Base-by-base conservation (phyloP, 108 stramenopile genomes). In the Aurantiochytrium sp. region DNA sequence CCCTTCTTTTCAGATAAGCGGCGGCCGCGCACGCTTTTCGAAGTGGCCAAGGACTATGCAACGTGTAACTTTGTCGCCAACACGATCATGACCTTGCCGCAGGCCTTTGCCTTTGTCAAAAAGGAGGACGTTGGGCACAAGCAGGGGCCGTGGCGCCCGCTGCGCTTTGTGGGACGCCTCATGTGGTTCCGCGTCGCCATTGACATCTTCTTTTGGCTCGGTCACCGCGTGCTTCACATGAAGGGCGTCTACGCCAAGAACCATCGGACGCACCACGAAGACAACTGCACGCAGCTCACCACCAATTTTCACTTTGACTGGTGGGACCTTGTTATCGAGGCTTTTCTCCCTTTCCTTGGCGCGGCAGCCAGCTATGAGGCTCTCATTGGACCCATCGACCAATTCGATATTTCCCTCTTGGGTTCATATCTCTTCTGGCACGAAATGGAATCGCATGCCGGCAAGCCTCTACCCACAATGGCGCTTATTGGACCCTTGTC, bases 261-360 rank as follows among this genome's bases (percentile, higher is more conserved):
- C 44, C 73, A 83, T 53, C 44, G 51, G 16, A 12, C 10, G 73
- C 73, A 83, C 73, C 73, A 83, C 51, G 73, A 83, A 83, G 23
- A 83, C 51, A 83, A n/a, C 28, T 12, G 12, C 44, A 83, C 73
- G 21, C 44, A 47, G 73, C 44, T 83, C 51, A 83, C 73, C 5
- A 83, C 73, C 44, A 83, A 83, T 44, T 83, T 45, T n/a, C 73
- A 83, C 51, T 83, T 83, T 23, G 49, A 83, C n/a, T 83, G 73
- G 73, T 83, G 44, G 49, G 73, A 83, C 51, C 51, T 83, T 18
- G 28, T 83, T 44, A n/a, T 83, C 23, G 73, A 83, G 73, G 73
- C 73, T 23, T 83, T 25, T 44, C 42, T 83, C 18, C 73, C 73
- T 16, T 47, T 83, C n/a, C 51, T 83, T 1, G 73, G 0, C 10